These are phyloP conservation scores for Theileria parva DNA, from an alignment of 169 alveolate genomes.

Conservation along the genomic window DNA sequence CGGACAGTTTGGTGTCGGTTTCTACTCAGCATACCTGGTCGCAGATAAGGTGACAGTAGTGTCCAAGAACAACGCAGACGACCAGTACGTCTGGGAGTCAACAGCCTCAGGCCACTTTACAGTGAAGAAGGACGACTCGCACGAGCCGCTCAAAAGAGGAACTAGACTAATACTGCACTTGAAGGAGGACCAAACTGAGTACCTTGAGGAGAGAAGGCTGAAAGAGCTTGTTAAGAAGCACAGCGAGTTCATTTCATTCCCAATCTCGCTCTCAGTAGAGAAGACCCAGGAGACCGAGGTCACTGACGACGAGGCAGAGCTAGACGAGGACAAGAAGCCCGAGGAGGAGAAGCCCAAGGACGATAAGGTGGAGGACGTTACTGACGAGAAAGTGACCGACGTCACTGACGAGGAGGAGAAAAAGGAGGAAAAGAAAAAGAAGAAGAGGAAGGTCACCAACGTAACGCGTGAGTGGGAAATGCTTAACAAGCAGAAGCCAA, in stretches of 20 bases:
- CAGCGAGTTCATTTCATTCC: slow-evolving; percentile 99
- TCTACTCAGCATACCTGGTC: slow-evolving; percentile 99
- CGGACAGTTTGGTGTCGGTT: slow-evolving; percentile 99
- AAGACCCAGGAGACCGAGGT: slow-evolving; percentile 97
- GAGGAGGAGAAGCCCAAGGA: slow-evolving; percentile 71
- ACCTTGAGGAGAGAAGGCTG: slow-evolving; percentile 95
- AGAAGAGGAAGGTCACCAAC: slow-evolving; percentile 96
- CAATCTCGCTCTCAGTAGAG: slow-evolving; percentile 95
- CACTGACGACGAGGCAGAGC: slow-evolving; percentile 97
- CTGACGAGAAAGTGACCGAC: slow-evolving; percentile 66
- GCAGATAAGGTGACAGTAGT: slow-evolving; percentile 98
- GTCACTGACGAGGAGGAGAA: slow-evolving; percentile 79
- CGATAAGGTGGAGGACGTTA: slow-evolving; percentile 58
- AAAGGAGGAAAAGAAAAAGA: slow-evolving; percentile 81
- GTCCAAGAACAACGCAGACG: slow-evolving; percentile 95
- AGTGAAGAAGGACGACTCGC: slow-evolving; percentile 90
- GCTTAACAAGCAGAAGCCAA: slow-evolving; percentile 97
- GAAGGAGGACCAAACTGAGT: slow-evolving; percentile 97
- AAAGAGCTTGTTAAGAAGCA: slow-evolving; percentile 99
- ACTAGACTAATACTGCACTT: slow-evolving; percentile 93
- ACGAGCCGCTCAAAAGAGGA: slow-evolving; percentile 91
- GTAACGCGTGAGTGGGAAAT: slow-evolving; percentile 96
- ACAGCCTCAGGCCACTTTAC: slow-evolving; percentile 99
- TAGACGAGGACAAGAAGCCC: slow-evolving; percentile 77
- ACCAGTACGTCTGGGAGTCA: slow-evolving; percentile 97